phyloP scores from a whole-genome alignment of 371 early-diverging fungal species.

The Mortierella sp. region DNA sequence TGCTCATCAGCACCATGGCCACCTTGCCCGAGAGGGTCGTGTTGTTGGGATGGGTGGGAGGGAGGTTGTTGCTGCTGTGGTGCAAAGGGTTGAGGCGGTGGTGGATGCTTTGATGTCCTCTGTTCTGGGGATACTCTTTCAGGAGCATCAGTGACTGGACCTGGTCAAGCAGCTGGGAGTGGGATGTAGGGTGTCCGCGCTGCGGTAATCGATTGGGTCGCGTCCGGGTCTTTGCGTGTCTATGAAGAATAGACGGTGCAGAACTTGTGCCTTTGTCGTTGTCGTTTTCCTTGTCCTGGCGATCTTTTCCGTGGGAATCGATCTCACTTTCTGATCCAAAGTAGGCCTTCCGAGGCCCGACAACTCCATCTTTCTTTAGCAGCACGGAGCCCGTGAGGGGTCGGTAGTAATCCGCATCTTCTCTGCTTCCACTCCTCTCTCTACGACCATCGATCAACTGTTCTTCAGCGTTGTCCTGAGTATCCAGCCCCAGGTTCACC shows the following conservation, averaged over 20 bases:
- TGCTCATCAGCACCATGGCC: slow-evolving; percentile 50
- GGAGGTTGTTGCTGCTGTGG: neutral
- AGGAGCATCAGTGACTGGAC: slow-evolving; percentile 12
- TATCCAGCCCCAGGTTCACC: slow-evolving; percentile 22
- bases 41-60: neutral
- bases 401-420: neutral
- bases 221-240: slow-evolving; percentile 19
- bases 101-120: slow-evolving; percentile 7
- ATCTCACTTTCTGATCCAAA: neutral
- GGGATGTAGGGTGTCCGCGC: neutral
- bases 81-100: neutral
- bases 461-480: neutral
- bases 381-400: neutral
- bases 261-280: neutral
- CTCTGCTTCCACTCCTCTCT: neutral
- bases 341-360: neutral
- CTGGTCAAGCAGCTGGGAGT: slow-evolving; percentile 12
- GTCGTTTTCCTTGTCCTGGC: neutral
- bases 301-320: neutral
- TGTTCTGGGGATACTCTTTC: slow-evolving; percentile 12
- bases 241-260: neutral
- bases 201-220: slow-evolving; percentile 19
- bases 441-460: neutral
- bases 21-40: slow-evolving; percentile 19
- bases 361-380: neutral